Evolutionary conservation across 306 rosid genomes (phyloP).

Genomic region (Corylus americana): DNA sequence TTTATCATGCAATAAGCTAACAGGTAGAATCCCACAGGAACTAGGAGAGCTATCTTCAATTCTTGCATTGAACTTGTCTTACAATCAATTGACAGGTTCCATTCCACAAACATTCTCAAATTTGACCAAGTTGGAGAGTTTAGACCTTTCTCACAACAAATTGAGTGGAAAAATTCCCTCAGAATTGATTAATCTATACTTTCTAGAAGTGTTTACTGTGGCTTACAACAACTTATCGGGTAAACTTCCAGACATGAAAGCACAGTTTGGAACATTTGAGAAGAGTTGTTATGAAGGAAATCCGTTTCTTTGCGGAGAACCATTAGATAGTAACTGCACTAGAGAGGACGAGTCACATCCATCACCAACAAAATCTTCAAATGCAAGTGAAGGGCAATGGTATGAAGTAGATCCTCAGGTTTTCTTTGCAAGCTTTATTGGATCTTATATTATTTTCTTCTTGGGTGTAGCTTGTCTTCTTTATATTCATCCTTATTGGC

Average conservation of each 20-base stretch:
- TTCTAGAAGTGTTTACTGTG: not conserved
- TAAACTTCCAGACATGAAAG: not conserved
- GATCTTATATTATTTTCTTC: too few species aligned
- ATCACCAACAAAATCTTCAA: too few species aligned
- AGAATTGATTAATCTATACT: not conserved
- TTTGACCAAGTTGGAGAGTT: constrained; percentile 5
- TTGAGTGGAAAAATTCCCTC: constrained; percentile 18
- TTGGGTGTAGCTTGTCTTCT: too few species aligned
- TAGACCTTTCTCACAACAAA: constrained; percentile 11
- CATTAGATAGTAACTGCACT: not conserved
- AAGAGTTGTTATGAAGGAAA: constrained; percentile 5
- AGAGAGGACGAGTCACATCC: too few species aligned
- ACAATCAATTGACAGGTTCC: constrained; percentile 2
- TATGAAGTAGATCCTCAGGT: too few species aligned
- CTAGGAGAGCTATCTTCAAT: not conserved
- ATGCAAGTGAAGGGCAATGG: too few species aligned
- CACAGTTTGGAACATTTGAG: not conserved
- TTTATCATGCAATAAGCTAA: too few species aligned
- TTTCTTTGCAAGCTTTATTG: too few species aligned
- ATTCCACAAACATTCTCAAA: constrained; percentile 5
- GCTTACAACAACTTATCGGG: constrained; percentile 16
- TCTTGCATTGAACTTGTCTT: constrained; percentile 8
- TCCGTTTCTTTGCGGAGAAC: constrained; percentile 10
- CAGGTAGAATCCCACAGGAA: too few species aligned
- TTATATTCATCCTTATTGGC: too few species aligned